phyloP scores from a whole-genome alignment of 192 early-diverging fungal species.

The Backusella macrospora region DNA sequence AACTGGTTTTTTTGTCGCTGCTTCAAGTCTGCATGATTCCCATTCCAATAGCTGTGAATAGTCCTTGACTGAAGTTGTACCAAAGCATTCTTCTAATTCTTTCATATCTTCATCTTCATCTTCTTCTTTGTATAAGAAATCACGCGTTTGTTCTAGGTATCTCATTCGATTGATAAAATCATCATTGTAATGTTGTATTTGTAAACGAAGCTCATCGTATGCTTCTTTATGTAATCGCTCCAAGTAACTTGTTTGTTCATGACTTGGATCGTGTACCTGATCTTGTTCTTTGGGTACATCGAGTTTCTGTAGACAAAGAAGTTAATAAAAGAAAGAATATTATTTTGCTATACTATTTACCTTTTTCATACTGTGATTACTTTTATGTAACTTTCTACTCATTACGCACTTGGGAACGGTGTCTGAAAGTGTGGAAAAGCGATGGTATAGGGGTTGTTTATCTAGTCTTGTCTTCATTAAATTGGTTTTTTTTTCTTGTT shows the following conservation, averaged over 20 bases:
- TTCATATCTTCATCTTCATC: neutral
- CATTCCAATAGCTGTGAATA: neutral
- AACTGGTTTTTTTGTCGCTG: neutral
- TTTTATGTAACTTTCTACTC: neutral
- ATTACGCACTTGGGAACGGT: neutral
- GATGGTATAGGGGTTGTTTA: neutral
- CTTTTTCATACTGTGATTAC: neutral
- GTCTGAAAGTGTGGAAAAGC: neutral
- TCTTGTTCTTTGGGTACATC: neutral
- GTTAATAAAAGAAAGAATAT: neutral
- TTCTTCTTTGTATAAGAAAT: neutral
- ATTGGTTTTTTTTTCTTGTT: neutral
- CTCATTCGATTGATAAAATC: neutral
- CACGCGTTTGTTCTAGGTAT: neutral
- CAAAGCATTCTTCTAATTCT: neutral
- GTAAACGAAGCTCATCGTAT: neutral
- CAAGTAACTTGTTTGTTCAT: neutral
- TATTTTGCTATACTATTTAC: neutral
- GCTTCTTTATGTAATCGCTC: conserved; percentile 5
- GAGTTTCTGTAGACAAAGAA: neutral
- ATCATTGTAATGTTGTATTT: conserved; percentile 8
- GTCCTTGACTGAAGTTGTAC: neutral
- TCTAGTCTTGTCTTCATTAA: neutral
- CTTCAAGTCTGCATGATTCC: neutral
- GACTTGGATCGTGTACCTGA: neutral